Evolutionary conservation across 371 early-diverging fungal species (phyloP).

Genomic region (Blastocladiella emersonii): DNA sequence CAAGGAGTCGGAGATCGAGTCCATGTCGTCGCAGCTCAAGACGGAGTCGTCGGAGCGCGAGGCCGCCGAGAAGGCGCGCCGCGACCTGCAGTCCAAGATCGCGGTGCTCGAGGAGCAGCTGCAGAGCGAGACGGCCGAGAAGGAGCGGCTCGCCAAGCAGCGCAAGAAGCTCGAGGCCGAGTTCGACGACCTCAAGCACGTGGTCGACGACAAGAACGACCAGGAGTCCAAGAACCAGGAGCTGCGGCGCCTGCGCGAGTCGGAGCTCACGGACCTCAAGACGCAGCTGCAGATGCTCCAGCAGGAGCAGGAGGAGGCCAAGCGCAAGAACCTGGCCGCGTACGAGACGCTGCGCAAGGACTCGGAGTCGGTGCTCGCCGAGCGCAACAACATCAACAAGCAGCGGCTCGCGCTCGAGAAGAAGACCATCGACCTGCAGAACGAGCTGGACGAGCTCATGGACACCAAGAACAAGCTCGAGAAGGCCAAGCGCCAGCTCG

Average conservation of each 20-base stretch:
- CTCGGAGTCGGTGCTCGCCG: conserved; percentile 41
- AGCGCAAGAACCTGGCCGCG: conserved; percentile 26
- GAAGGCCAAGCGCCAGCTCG: conserved; percentile 37
- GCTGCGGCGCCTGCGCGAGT: conserved; percentile 54
- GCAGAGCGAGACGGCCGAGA: conserved; percentile 19
- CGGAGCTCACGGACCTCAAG: conserved; percentile 50
- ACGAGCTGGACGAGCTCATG: conserved; percentile 29
- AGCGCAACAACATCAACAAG: conserved; percentile 36
- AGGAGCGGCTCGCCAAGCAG: conserved; percentile 22
- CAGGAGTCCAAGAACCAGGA: conserved; percentile 56
- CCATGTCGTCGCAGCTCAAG: conserved; percentile 27
- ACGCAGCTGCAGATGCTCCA: conserved; percentile 37
- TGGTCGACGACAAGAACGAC: conserved; percentile 60
- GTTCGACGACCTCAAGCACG: conserved; percentile 32
- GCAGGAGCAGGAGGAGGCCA: conserved; percentile 45
- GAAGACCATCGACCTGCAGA: conserved; percentile 26
- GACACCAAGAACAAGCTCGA: conserved; percentile 28
- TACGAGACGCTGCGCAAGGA: conserved; percentile 43
- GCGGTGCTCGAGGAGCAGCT: conserved; percentile 46
- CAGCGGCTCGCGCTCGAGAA: conserved; percentile 32
- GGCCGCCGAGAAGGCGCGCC: conserved; percentile 36
- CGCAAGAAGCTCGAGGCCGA: conserved; percentile 35
- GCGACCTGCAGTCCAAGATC: conserved; percentile 44
- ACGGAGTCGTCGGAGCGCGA: conserved; percentile 30
- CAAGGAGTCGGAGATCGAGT: conserved; percentile 23